Percentiles rank a stretch among this genome's conserved stretches.
Evolutionary conservation across 441 rosid genomes (phyloP).

Genomic region (Croton laevigatus): DNA sequence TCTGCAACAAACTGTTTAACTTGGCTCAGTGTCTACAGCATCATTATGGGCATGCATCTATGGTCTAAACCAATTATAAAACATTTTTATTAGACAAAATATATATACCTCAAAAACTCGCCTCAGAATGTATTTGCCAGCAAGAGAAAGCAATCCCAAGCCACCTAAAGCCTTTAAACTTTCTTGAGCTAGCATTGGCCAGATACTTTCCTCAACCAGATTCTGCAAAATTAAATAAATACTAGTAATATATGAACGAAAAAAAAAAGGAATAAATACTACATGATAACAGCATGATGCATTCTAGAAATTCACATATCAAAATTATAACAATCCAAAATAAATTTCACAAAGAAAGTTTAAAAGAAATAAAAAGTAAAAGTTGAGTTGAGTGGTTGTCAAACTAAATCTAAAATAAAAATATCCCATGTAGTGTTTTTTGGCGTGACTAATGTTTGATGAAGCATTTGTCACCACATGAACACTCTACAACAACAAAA

Average conservation of each 20-base stretch:
- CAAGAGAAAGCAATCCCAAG: conserved; percentile 86
- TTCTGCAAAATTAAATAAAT: conserved; percentile 38
- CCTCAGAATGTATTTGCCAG: conserved; percentile 80
- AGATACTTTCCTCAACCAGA: conserved; percentile 68
- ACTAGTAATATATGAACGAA: neutral
- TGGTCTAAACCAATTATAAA: neutral
- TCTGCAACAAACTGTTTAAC: conserved; percentile 77
- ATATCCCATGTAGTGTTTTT: neutral
- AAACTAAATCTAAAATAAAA: neutral
- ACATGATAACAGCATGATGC: neutral
- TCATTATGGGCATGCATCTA: conserved; percentile 7
- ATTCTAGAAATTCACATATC: neutral
- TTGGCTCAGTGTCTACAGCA: conserved; percentile 29
- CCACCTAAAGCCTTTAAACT: conserved; percentile 87
- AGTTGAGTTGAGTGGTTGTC: neutral
- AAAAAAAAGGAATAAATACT: neutral
- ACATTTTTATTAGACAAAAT: neutral
- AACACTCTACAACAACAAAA: too few relatives aligned
- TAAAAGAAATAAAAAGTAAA: neutral
- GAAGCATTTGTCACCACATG: neutral
- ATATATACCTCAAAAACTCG: conserved; percentile 71
- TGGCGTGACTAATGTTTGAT: conserved; percentile 4
- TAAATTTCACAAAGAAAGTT: neutral
- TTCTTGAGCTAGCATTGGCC: conserved; percentile 91
- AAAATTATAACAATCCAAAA: neutral